A percentile compares a stretch with the other conserved stretches of the same genome.
These are phyloP conservation scores for Candida sp. DNA, from an alignment of 1,139 yeast genomes.

Conservation along the genomic window DNA sequence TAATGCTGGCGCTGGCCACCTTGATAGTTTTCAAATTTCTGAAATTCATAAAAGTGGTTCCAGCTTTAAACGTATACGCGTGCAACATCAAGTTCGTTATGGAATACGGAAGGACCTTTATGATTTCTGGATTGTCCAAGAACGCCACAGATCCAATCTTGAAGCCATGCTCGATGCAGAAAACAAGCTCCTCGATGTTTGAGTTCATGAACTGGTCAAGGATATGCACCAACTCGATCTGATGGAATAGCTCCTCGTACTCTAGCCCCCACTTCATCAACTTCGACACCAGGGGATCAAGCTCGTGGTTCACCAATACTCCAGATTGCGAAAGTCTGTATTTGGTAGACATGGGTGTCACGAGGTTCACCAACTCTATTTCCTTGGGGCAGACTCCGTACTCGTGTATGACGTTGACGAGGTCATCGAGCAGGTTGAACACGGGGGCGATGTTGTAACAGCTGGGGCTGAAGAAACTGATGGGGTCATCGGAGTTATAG, in stretches of 20 bases:
- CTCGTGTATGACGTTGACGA: background rate
- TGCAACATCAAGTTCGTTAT: background rate
- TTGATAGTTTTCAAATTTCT: background rate
- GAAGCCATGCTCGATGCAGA: background rate
- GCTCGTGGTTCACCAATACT: background rate
- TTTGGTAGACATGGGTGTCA: background rate
- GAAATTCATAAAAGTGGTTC: background rate
- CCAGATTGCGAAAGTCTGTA: background rate
- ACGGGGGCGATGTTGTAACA: background rate
- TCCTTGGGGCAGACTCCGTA: background rate
- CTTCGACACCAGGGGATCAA: background rate
- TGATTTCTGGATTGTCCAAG: background rate
- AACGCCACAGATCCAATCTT: background rate
- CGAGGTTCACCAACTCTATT: background rate
- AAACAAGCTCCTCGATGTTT: background rate
- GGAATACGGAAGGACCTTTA: background rate
- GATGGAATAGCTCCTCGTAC: background rate
- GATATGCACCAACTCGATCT: background rate
- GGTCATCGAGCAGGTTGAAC: background rate
- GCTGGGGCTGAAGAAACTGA: background rate
- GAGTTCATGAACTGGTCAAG: background rate
- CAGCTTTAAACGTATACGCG: background rate
- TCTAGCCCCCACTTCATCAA: background rate
- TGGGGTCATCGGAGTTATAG: background rate
- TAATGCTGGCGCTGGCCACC: background rate